A percentile compares a stretch with the other conserved stretches of the same genome.
phyloP scores from a whole-genome alignment of 2,329 filamentous ascomycete genomes.

The Monosporascus ibericus region DNA sequence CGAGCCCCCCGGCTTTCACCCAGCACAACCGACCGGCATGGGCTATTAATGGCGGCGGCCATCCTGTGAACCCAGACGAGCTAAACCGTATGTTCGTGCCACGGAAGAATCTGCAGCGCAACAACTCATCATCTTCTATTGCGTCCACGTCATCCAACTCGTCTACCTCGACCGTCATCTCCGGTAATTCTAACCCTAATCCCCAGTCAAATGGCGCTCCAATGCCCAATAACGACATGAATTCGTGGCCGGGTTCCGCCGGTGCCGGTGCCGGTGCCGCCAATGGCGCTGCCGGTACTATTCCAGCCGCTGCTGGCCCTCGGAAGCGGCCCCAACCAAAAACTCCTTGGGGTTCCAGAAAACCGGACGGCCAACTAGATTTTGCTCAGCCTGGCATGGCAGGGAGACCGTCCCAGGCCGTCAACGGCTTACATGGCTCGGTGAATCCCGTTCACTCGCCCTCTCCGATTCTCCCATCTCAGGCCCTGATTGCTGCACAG shows the following conservation, averaged over 20 bases:
- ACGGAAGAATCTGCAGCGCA: constrained; percentile 78
- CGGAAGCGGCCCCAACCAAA: constrained; percentile 49
- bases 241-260: constrained; percentile 39
- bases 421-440: constrained; percentile 39
- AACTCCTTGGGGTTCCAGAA: constrained; percentile 42
- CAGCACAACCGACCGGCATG: constrained; percentile 61
- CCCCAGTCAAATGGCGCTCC: constrained; percentile 55
- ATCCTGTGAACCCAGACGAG: constrained; percentile 75
- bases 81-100: constrained; percentile 83
- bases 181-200: constrained; percentile 40
- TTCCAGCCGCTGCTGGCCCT: constrained; percentile 26
- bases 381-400: constrained; percentile 33
- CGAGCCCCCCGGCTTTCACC: constrained; percentile 57
- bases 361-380: constrained; percentile 42
- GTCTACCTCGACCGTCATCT: constrained; percentile 54
- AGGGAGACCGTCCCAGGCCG: constrained; percentile 29
- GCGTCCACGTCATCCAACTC: constrained; percentile 57
- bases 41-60: constrained; percentile 49
- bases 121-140: constrained; percentile 86
- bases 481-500: constrained; percentile 33
- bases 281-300: not conserved
- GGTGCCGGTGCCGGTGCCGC: not conserved
- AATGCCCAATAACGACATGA: constrained; percentile 41
- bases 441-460: constrained; percentile 30
- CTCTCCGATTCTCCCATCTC: constrained; percentile 30